Evolutionary conservation across 805 yeast genomes (phyloP).

Genomic region (Monosporozyma solicola): DNA sequence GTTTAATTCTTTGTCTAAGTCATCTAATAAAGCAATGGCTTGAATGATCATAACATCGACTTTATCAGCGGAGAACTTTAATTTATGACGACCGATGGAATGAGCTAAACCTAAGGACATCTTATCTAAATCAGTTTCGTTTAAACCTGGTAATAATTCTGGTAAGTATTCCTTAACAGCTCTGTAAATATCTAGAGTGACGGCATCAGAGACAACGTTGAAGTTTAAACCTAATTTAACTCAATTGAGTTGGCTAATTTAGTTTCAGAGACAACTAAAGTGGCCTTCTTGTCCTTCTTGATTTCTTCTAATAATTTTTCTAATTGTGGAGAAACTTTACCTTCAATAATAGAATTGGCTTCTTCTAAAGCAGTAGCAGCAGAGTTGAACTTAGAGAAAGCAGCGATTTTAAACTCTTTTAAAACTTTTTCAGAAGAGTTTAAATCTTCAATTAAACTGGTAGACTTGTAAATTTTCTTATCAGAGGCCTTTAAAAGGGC

Average conservation of each 20-base stretch:
- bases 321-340: conserved; percentile 82
- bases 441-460: conserved; percentile 64
- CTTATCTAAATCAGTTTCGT: conserved; percentile 73
- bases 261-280: conserved; percentile 87
- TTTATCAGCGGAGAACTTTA: conserved; percentile 95
- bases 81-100: conserved; percentile 96
- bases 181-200: conserved; percentile 88
- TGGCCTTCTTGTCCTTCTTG: conserved; percentile 73
- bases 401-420: conserved; percentile 85
- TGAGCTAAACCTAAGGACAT: conserved; percentile 98
- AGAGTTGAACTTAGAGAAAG: conserved; percentile 87
- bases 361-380: conserved; percentile 97
- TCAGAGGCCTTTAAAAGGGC: conserved; percentile 96
- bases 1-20: conserved; percentile 93
- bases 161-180: conserved; percentile 93
- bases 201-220: conserved; percentile 88
- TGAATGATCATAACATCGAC: conserved; percentile 99
- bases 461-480: conserved; percentile 88
- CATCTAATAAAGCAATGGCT: conserved; percentile 95
- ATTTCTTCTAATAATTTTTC: conserved; percentile 66
- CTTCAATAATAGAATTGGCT: conserved; percentile 85
- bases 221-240: conserved; percentile 83
- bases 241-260: conserved; percentile 94
- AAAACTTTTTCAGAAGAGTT: conserved; percentile 77
- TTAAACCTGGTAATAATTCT: conserved; percentile 86